phyloP scores from a whole-genome alignment of 495 filamentous ascomycete genomes.

The Aspergillus affinis region DNA sequence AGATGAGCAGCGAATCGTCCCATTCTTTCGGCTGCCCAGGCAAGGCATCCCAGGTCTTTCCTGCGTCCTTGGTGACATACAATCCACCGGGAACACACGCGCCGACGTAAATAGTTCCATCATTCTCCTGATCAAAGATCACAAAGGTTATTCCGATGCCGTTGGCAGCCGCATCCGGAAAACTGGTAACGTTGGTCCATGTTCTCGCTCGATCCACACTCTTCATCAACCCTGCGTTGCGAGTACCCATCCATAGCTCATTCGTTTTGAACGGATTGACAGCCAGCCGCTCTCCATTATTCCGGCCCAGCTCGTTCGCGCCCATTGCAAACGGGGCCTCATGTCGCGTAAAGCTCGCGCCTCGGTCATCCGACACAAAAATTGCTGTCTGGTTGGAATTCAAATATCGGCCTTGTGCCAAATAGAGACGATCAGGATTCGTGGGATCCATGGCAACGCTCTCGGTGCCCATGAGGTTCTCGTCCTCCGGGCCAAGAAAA shows the following conservation, averaged over 20 bases:
- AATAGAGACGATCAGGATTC: constrained; percentile 54
- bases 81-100: constrained; percentile 16
- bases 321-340: constrained; percentile 56
- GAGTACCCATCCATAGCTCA: constrained; percentile 18
- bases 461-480: constrained; percentile 45
- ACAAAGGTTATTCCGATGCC: constrained; percentile 20
- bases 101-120: constrained; percentile 19
- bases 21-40: constrained; percentile 18
- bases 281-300: constrained; percentile 61
- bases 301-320: constrained; percentile 66
- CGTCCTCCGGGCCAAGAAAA: constrained; percentile 28
- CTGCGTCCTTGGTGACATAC: constrained; percentile 14
- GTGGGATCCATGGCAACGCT: constrained; percentile 57
- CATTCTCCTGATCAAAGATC: constrained; percentile 22
- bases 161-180: constrained; percentile 41
- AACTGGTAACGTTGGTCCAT: constrained; percentile 57
- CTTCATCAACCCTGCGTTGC: constrained; percentile 53
- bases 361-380: constrained; percentile 18
- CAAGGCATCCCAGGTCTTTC: constrained; percentile 16
- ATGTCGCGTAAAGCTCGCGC: constrained; percentile 12
- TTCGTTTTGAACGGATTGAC: constrained; percentile 48
- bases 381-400: constrained; percentile 16
- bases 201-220: constrained; percentile 55
- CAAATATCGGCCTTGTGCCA: constrained; percentile 45
- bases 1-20: constrained; percentile 15